Conservation (phyloP, 2,329 filamentous ascomycete species). For the Fusarium proliferatum region DNA sequence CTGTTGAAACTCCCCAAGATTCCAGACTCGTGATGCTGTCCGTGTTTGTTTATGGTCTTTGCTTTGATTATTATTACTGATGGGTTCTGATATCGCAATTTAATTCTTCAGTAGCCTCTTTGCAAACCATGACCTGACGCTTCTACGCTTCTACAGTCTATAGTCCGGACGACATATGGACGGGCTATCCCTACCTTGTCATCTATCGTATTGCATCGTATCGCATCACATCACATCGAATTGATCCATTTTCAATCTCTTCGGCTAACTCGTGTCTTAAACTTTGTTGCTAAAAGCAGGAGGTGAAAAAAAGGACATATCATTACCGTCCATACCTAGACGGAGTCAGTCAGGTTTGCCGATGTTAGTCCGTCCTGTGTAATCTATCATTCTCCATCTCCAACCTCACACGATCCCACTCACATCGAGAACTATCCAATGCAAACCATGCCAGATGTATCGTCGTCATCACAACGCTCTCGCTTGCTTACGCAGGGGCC, state of each 20-base stretch:
- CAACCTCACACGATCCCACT: constrained; percentile 13
- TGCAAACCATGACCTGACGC: constrained; percentile 2
- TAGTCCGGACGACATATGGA: constrained; percentile 27
- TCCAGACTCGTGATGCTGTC: background rate
- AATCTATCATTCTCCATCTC: constrained; percentile 5
- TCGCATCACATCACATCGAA: background rate
- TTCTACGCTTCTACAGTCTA: background rate
- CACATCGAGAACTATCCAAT: constrained; percentile 9
- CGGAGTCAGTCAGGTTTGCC: constrained; percentile 1
- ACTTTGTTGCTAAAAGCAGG: background rate
- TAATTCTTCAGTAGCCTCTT: background rate
- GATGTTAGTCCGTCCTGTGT: constrained; percentile 8
- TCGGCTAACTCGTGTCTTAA: constrained; percentile 24
- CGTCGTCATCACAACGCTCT: constrained; percentile 14
- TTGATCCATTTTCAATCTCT: background rate
- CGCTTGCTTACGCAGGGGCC: constrained; percentile 27
- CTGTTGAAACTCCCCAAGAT: constrained; percentile 8
- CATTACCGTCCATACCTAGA: background rate
- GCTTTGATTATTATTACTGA: constrained; percentile 22
- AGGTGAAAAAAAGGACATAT: background rate
- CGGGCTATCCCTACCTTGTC: constrained; percentile 27
- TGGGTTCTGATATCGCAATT: background rate
- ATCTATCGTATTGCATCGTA: constrained; percentile 8
- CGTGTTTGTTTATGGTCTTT: constrained; percentile 22
- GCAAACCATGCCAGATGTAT: constrained; percentile 16